Base-by-base conservation (phyloP, 441 rosid species). In the Brassica balearica region DNA sequence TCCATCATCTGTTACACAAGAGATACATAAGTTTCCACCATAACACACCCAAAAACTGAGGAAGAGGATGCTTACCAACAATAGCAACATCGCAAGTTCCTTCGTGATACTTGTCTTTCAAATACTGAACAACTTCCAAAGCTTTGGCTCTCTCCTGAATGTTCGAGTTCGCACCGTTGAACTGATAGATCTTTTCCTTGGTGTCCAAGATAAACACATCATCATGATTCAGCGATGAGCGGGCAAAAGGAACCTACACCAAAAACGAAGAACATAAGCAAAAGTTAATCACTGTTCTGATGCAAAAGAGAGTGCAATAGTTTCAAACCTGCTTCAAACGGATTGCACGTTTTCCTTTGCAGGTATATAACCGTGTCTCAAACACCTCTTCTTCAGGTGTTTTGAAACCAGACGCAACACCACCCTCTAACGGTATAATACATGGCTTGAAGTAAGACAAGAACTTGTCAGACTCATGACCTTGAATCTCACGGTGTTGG, bases 131-230 rank as follows among this genome's bases (percentile, higher is more conserved):
- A 59, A 94, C 98, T 89, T 96, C 99, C 85, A 96, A 87, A 67
- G 99, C 96, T 88, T 96, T 96, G 17, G 95, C 99, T 80, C 99
- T 88, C 87, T 96, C 99, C 78, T 96, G 99, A 73, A 96, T 94
- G 84, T 90, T 96, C 32, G 99, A 93, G 79, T 96, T 94, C 76
- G 98, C 90, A 67, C 98, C 99, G 78, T 96, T 94, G 90, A 96
- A 96, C 87, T 96, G 99, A 82, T 86, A 96, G 69, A 96, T 90
- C 88, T 96, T 96, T 60, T 85, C 78, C 81, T 90, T 65, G 43
- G 92, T 83, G 82, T 94, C 99, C 85, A 96, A 82, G 81, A 94
- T 92, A 82, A 96, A 96, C 58, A 96, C 98, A 82, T 96, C 99
- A 86, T 96, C 99, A 61, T 96, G 99, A 90, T 96, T 96, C 76